Evolutionary conservation across 331 rosid species (phyloP).

Genomic region (Telfairia occidentalis): DNA sequence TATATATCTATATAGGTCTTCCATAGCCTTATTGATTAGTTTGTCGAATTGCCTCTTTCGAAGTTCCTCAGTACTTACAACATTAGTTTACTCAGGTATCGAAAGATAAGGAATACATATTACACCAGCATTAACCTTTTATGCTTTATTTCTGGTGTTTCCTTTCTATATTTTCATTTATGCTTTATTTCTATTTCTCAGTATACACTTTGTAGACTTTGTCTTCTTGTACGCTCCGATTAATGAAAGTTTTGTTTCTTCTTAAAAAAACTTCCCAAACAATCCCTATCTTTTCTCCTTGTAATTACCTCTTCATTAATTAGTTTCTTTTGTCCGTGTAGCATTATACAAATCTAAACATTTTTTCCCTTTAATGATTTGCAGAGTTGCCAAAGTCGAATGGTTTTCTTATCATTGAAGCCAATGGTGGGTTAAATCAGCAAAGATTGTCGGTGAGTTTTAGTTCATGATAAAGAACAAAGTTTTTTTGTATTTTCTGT

Average conservation of each 20-base stretch:
- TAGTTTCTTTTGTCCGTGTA: neutral
- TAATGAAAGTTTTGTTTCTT: neutral
- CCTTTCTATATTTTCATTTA: no score
- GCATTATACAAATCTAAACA: neutral
- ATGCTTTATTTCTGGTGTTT: no score
- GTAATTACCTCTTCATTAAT: neutral
- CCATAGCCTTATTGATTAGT: no score
- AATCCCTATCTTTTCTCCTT: neutral
- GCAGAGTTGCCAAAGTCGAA: slow-evolving; percentile 77
- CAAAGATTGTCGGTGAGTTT: slow-evolving; percentile 83
- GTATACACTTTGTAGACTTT: no score
- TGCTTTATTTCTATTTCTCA: no score
- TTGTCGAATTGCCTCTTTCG: no score
- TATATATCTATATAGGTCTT: no score
- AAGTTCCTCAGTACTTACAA: no score
- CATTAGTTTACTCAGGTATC: no score
- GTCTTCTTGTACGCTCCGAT: no score
- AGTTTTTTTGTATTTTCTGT: neutral
- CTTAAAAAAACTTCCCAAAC: neutral
- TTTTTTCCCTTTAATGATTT: neutral
- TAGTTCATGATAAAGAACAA: neutral
- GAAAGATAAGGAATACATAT: no score
- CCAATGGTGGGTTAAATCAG: slow-evolving; percentile 94
- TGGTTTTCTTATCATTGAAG: slow-evolving; percentile 88
- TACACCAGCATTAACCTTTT: no score